Evolutionary conservation across 1,284 basidiomycete genomes (phyloP), one percentile per base, ranked within the genome.

Genomic region (Chiua sp.): DNA sequence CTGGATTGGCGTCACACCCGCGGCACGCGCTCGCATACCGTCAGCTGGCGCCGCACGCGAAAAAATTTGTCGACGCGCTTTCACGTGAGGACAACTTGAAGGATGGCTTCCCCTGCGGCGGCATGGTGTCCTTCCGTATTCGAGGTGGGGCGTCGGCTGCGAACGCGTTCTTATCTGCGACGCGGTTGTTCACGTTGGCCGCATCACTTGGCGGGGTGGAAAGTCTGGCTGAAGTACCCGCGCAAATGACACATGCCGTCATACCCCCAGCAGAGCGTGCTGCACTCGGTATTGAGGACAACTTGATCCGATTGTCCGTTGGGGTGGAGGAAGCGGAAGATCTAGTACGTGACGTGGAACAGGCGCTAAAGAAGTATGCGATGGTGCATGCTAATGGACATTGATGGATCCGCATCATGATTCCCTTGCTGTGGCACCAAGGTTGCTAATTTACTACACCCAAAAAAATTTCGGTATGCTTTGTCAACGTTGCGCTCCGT

Each of bases 181-280:
- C 90, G 37, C 76, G 85, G 47, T 73, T 97, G 50, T 96, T 98
- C 72, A 87, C 90, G 16, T 82, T 98, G 18, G 96, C 96, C 4
- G 96, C 97, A 80, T 90, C 87, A 51, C 78, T 98, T 7, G 96
- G 96, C 4, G 96, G 96, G 1, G 93, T 98, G 16, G 96, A 98
- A 82, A 91, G 87, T 73, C 78, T 98, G 53, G 92, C 92, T 8
- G 94, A 97, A 76, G 83, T 91, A 46, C 93, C 93, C 0, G 87
- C 87, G 50, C 80, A 81, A 70, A 96, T 98, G 92, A 96, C 94
- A n/a, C 90, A 93, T 71, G 90, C 84, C 12, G 84, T 84, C 53
- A 86, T 96, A 53, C 91, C 93, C 0, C 79, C 80, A n/a, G 86
- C 78, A 15, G 90, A 93, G 72, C 80, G 94, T 20, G 82, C 79